Evolutionary conservation across 2,329 filamentous ascomycete genomes (phyloP).

Genomic region (Ploettnerulaceae sp.): DNA sequence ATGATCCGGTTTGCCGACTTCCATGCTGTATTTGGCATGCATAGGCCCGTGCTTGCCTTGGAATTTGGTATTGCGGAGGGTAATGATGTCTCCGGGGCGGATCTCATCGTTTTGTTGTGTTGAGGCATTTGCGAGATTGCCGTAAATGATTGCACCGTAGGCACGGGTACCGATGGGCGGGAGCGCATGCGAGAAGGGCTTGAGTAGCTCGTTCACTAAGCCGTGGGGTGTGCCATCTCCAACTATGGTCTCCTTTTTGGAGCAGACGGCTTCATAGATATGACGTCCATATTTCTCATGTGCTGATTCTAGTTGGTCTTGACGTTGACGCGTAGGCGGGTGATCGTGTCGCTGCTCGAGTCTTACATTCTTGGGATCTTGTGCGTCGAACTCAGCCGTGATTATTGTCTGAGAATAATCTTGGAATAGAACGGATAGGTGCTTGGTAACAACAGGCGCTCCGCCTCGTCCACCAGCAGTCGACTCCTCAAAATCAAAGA

Average conservation of each 20-base stretch:
- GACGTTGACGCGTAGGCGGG: constrained; percentile 74
- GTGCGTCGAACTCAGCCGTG: constrained; percentile 71
- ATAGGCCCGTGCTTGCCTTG: constrained; percentile 93
- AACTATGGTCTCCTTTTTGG: constrained; percentile 74
- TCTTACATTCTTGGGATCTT: constrained; percentile 65
- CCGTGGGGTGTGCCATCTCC: constrained; percentile 78
- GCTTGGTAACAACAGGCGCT: constrained; percentile 67
- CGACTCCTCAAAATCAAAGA: constrained; percentile 77
- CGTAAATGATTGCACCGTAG: constrained; percentile 89
- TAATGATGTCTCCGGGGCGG: constrained; percentile 85
- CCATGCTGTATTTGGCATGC: constrained; percentile 86
- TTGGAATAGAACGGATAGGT: constrained; percentile 83
- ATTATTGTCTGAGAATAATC: constrained; percentile 96
- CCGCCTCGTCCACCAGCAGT: constrained; percentile 64
- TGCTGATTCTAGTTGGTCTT: constrained; percentile 87
- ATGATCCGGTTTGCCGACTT: constrained; percentile 82
- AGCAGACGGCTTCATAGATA: constrained; percentile 64
- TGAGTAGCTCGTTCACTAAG: constrained; percentile 74
- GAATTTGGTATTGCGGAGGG: constrained; percentile 87
- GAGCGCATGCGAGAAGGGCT: constrained; percentile 67
- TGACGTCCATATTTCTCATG: constrained; percentile 76
- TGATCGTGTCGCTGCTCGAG: constrained; percentile 83
- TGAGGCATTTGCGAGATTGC: constrained; percentile 90
- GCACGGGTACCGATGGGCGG: constrained; percentile 80
- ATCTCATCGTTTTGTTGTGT: constrained; percentile 91